Evolutionary conservation across 768 basidiomycete species (phyloP).

Genomic region (Pleurotus sapidus): DNA sequence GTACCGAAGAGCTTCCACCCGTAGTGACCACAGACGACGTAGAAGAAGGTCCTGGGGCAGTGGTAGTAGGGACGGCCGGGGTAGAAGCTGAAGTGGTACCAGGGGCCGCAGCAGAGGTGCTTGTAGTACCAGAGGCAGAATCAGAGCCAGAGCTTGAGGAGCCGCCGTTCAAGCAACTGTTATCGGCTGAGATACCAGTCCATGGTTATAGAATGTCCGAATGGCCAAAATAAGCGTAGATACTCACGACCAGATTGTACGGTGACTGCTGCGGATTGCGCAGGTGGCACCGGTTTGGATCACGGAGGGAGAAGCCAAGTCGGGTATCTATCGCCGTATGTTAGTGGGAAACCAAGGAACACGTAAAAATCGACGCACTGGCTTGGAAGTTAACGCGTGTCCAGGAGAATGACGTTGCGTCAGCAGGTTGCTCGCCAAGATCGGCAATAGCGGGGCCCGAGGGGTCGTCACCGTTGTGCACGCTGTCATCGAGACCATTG

Average conservation of each 20-base stretch:
- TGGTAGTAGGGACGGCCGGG: conserved; percentile 1
- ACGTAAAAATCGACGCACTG: conserved; percentile 28
- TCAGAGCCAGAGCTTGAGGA: conserved; percentile 14
- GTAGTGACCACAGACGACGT: background rate
- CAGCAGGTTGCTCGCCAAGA: conserved; percentile 34
- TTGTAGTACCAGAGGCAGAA: conserved; percentile 12
- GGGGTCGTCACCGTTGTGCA: conserved; percentile 51
- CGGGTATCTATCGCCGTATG: conserved; percentile 34
- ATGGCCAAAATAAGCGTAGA: too few species aligned
- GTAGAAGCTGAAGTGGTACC: conserved; percentile 10
- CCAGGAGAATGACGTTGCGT: conserved; percentile 49
- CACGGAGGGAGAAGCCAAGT: conserved; percentile 60
- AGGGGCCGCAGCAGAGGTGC: conserved; percentile 18
- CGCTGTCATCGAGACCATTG: conserved; percentile 29
- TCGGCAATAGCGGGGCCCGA: conserved; percentile 38
- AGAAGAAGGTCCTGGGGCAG: conserved; percentile 4
- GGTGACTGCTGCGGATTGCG: conserved; percentile 51
- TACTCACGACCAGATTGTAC: conserved; percentile 48
- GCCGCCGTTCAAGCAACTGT: conserved; percentile 26
- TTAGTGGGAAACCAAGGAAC: background rate
- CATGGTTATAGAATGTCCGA: too few species aligned
- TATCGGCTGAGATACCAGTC: too few species aligned
- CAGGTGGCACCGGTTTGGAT: conserved; percentile 48
- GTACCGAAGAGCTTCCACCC: too few species aligned
- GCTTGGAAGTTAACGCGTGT: conserved; percentile 38